These are phyloP conservation scores for Cystobasidium ongulense DNA, from an alignment of 768 basidiomycete species.

Conservation along the genomic window DNA sequence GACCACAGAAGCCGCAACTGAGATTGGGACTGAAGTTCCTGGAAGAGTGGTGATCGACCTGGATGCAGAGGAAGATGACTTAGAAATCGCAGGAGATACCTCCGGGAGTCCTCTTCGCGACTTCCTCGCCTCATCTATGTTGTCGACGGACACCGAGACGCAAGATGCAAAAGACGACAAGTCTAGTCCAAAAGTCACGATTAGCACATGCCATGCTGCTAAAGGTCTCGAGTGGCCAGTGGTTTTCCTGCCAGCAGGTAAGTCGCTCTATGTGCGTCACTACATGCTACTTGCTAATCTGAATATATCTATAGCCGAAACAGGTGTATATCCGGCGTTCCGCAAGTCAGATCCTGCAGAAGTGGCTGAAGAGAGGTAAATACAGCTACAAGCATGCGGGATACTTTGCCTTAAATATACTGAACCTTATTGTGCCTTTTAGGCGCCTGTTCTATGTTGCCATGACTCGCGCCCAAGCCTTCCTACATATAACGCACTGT, in stretches of 20 bases:
- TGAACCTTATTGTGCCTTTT: not conserved
- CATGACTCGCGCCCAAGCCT: constrained; percentile 70
- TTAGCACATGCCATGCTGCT: constrained; percentile 78
- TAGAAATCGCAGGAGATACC: not conserved
- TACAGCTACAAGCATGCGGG: not conserved
- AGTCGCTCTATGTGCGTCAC: not conserved
- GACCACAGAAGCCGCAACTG: not conserved
- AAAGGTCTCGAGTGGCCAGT: constrained; percentile 91
- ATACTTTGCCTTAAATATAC: not conserved
- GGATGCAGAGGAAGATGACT: not conserved
- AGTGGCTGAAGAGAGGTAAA: constrained; percentile 69
- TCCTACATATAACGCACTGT: constrained; percentile 57
- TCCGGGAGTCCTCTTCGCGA: constrained; percentile 52
- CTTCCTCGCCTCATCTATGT: constrained; percentile 71
- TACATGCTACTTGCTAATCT: constrained; percentile 22
- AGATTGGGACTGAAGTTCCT: not conserved
- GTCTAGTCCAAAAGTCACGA: constrained; percentile 62
- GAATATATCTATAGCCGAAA: constrained; percentile 52
- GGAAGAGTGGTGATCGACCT: not conserved
- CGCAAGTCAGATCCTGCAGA: constrained; percentile 55
- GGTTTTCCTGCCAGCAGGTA: constrained; percentile 68
- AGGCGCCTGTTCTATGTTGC: constrained; percentile 82
- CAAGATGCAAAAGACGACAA: constrained; percentile 45
- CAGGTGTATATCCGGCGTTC: constrained; percentile 66
- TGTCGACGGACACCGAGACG: constrained; percentile 69